Percentiles rank a stretch among this genome's conserved stretches.
Evolutionary conservation across 345 rosid species (phyloP).

Genomic region (Excoecaria cochinchinensis): DNA sequence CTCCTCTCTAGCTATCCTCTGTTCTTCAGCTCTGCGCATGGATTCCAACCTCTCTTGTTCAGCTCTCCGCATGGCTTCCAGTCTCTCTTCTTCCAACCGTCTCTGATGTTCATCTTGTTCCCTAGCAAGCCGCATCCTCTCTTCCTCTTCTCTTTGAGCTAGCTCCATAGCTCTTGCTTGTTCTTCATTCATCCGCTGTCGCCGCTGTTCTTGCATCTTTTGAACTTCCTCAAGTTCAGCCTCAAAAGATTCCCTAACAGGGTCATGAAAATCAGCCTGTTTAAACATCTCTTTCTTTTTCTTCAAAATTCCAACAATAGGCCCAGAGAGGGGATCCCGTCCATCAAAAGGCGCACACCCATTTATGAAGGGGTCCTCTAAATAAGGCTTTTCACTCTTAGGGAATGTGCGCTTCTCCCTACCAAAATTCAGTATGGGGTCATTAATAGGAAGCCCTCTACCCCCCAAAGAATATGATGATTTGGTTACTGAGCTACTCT

Average conservation of each 20-base stretch:
- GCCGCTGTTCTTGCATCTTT: constrained; percentile 91
- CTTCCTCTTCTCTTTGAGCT: constrained; percentile 87
- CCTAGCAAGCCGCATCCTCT: constrained; percentile 65
- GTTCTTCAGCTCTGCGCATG: constrained; percentile 73
- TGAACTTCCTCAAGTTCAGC: constrained; percentile 99
- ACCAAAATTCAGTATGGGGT: constrained; percentile 45
- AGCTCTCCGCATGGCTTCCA: constrained; percentile 85
- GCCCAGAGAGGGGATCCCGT: constrained; percentile 64
- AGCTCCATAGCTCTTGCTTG: constrained; percentile 82
- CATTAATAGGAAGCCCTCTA: constrained; percentile 45
- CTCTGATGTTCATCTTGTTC: constrained; percentile 77
- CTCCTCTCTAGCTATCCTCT: constrained; percentile 86
- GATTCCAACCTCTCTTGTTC: constrained; percentile 82
- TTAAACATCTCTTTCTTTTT: constrained; percentile 75
- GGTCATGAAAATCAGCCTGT: constrained; percentile 83
- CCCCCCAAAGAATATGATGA: constrained; percentile 47
- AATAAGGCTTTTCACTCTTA: constrained; percentile 68
- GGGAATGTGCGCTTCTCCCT: constrained; percentile 61
- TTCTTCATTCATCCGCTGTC: constrained; percentile 67
- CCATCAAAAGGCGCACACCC: constrained; percentile 60
- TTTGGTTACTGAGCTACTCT: constrained; percentile 39
- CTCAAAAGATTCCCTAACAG: constrained; percentile 95
- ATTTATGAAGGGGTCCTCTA: constrained; percentile 63
- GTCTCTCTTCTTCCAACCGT: constrained; percentile 81
- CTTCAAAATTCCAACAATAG: constrained; percentile 65